Evolutionary conservation across 495 filamentous ascomycete genomes (phyloP), one percentile per base, ranked within the genome.

Genomic region (Filosporella fistucella): DNA sequence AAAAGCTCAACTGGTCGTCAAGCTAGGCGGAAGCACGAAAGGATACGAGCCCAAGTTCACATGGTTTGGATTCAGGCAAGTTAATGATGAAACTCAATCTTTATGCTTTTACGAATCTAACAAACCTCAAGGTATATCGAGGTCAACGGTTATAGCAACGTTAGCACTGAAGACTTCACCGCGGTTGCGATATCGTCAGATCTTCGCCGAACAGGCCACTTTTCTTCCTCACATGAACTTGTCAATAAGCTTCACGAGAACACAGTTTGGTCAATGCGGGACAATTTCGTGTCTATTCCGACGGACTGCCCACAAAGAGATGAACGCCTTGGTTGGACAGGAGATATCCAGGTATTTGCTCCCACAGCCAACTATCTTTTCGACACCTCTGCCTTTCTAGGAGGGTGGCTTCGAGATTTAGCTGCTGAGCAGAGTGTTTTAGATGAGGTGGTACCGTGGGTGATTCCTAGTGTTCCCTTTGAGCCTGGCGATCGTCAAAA

Each of bases 311-410:
- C 74, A 0, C 71, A 76, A 46, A 63, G 76, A 29, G 76, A 80
- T 41, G 76, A 80, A 47, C 63, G 74, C 2, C 47, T 80, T n/a
- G 76, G 76, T 2, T 80, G 74, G 76, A 78, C 75, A 0, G 76
- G 74, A 1, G 75, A 78, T 42, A 64, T 68, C 12, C 67, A 75
- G 26, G 63, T 67, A 1, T 78, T 80, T 49, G 55, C 65, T 0
- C 65, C 67, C 0, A 69, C 75, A 0, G 72, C 72, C 1, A 69
- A 67, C 41, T 78, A 66, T 38, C 56, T 77, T 0, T 78, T 74
- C 52, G 56, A 74, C 42, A 68, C 73, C 0, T 45, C 63, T 1
- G 72, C 69, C 7, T 69, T 78, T 56, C 68, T 75, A 25, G 51
- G 62, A 13, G 54, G 63, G 29, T 79, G 76, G 74, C 26, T 53